Percentiles rank a stretch among this genome's conserved stretches.
Conservation (phyloP, 2,329 filamentous ascomycete genomes). For the Neonectria coccinea region DNA sequence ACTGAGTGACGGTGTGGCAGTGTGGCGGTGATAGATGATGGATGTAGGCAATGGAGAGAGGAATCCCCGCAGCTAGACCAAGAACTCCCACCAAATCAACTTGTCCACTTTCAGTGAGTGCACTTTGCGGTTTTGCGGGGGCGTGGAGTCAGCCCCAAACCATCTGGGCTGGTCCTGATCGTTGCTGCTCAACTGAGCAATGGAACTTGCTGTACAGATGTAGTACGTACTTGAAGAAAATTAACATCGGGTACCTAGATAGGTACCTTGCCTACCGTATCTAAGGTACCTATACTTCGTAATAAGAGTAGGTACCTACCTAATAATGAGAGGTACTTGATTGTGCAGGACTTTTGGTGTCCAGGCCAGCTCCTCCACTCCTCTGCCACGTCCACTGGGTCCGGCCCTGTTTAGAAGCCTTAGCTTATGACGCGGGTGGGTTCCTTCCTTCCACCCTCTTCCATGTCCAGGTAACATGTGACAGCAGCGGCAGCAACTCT, state of each 20-base stretch:
- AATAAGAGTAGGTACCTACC: no score
- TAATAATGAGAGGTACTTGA: constrained; percentile 12
- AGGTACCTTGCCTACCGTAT: no score
- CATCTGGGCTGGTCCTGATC: background rate
- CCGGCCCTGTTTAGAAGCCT: background rate
- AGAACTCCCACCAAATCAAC: background rate
- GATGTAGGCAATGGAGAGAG: background rate
- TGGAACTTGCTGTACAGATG: background rate
- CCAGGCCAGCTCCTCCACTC: no score
- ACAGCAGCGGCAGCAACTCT: constrained; percentile 31
- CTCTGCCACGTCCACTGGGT: no score
- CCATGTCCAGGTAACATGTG: constrained; percentile 27
- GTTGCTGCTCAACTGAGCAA: background rate
- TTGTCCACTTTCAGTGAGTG: constrained; percentile 1
- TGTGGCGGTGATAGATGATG: background rate
- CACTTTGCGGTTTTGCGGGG: constrained; percentile 7
- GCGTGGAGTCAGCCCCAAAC: constrained; percentile 3
- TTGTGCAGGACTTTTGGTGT: background rate
- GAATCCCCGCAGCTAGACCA: background rate
- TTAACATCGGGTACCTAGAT: no score
- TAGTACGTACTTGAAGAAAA: no score
- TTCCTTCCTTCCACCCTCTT: constrained; percentile 15
- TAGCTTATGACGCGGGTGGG: constrained; percentile 26
- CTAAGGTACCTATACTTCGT: background rate
- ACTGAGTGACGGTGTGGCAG: constrained; percentile 4